phyloP scores from a whole-genome alignment of 2,329 filamentous ascomycete genomes.

The Penicillium sp. region DNA sequence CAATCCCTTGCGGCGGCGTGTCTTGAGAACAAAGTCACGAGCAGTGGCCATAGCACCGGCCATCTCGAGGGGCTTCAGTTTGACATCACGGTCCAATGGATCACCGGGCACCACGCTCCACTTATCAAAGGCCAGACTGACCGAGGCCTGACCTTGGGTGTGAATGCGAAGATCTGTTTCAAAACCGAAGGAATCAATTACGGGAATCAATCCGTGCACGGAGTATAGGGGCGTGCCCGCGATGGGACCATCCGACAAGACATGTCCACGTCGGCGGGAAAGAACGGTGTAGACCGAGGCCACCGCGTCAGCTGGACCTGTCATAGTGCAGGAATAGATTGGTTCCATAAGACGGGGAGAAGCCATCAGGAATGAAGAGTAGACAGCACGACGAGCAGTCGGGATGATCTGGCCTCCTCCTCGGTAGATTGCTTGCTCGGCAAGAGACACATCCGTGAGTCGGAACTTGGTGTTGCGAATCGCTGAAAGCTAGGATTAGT shows the following conservation, averaged over 20 bases:
- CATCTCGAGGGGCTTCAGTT: slow-evolving; percentile 82
- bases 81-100: slow-evolving; percentile 84
- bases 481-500: slow-evolving; percentile 56
- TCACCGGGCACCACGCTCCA: slow-evolving; percentile 97
- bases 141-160: slow-evolving; percentile 88
- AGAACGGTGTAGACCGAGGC: slow-evolving; percentile 90
- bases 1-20: slow-evolving; percentile 85
- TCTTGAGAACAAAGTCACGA: slow-evolving; percentile 96
- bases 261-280: slow-evolving; percentile 84
- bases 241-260: slow-evolving; percentile 90
- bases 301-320: slow-evolving; percentile 86
- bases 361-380: slow-evolving; percentile 96
- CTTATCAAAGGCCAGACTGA: slow-evolving; percentile 90
- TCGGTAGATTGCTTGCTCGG: slow-evolving; percentile 88
- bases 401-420: slow-evolving; percentile 98
- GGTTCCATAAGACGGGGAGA: slow-evolving; percentile 96
- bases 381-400: slow-evolving; percentile 88
- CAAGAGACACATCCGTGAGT: slow-evolving; percentile 86
- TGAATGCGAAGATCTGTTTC: slow-evolving; percentile 97
- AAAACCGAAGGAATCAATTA: slow-evolving; percentile 97
- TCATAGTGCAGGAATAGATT: slow-evolving; percentile 90
- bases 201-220: slow-evolving; percentile 87
- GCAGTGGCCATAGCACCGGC: slow-evolving; percentile 87
- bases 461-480: slow-evolving; percentile 99
- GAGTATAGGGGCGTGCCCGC: slow-evolving; percentile 93